A percentile compares a stretch with the other conserved stretches of the same genome.
phyloP scores from a whole-genome alignment of 1,139 yeast genomes.

The Sugiyamaella neomexicana region DNA sequence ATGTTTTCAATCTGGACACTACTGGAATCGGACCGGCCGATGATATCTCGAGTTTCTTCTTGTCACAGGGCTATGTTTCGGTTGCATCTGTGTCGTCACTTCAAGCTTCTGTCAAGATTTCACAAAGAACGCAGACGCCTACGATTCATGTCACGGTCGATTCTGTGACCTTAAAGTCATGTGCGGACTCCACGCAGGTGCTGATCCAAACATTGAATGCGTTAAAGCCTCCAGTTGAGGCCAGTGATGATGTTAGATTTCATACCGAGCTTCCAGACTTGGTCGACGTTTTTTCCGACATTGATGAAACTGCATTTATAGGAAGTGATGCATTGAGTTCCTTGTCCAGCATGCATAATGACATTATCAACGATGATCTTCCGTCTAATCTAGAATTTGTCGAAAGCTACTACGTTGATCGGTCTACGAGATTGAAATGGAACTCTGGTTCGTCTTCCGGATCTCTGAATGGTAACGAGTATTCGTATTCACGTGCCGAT shows the following conservation, averaged over 20 bases:
- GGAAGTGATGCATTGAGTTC: not conserved
- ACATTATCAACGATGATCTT: slow-evolving; percentile 33
- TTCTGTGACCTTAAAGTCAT: slow-evolving; percentile 45
- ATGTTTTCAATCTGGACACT: slow-evolving; percentile 22
- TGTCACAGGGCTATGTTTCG: slow-evolving; percentile 30
- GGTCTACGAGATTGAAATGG: slow-evolving; percentile 30
- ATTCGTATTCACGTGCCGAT: slow-evolving; percentile 37
- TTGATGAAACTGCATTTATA: slow-evolving; percentile 46
- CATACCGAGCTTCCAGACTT: slow-evolving; percentile 34
- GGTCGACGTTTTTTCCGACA: slow-evolving; percentile 51
- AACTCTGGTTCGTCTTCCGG: slow-evolving; percentile 26
- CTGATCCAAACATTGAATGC: slow-evolving; percentile 67
- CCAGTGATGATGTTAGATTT: slow-evolving; percentile 51
- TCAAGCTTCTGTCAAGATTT: slow-evolving; percentile 9
- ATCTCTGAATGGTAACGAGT: slow-evolving; percentile 21
- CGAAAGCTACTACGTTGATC: slow-evolving; percentile 43
- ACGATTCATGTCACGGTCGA: slow-evolving; percentile 8
- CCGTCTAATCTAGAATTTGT: slow-evolving; percentile 40
- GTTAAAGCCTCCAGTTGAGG: slow-evolving; percentile 61
- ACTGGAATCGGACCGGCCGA: not conserved
- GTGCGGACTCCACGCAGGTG: slow-evolving; percentile 85
- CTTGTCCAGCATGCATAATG: slow-evolving; percentile 25
- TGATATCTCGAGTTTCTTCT: slow-evolving; percentile 24
- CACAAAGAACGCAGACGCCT: not conserved
- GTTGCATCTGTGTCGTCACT: slow-evolving; percentile 28